Evolutionary conservation across 371 early-diverging fungal species (phyloP).

Genomic region (Dinochytrium kinnereticum): DNA sequence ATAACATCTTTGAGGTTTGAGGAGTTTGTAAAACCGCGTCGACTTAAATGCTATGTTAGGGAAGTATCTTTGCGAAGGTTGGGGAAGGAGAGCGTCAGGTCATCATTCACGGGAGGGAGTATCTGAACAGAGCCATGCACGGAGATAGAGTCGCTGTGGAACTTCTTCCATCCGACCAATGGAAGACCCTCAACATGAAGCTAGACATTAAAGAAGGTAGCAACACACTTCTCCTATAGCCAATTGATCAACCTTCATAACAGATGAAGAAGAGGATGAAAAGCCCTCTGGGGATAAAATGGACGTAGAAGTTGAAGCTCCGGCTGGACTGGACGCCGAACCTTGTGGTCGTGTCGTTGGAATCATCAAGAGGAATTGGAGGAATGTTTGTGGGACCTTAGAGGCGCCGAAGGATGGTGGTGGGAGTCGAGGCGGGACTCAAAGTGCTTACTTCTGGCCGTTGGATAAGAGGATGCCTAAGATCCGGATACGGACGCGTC

Average conservation of each 20-base stretch:
- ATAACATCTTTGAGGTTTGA: slow-evolving; percentile 79
- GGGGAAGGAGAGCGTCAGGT: slow-evolving; percentile 76
- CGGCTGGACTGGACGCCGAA: slow-evolving; percentile 33
- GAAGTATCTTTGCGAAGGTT: slow-evolving; percentile 75
- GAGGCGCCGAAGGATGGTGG: slow-evolving; percentile 69
- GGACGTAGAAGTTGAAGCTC: slow-evolving; percentile 49
- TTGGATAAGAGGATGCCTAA: slow-evolving; percentile 92
- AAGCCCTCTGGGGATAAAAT: slow-evolving; percentile 43
- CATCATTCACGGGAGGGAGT: slow-evolving; percentile 77
- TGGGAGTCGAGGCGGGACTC: slow-evolving; percentile 47
- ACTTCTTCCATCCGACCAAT: slow-evolving; percentile 80
- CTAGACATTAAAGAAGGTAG: slow-evolving; percentile 74
- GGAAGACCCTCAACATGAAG: slow-evolving; percentile 75
- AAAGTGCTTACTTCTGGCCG: slow-evolving; percentile 76
- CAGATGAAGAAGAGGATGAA: slow-evolving; percentile 59
- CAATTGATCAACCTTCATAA: neutral
- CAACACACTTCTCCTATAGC: neutral
- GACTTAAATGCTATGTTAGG: slow-evolving; percentile 43
- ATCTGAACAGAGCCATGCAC: slow-evolving; percentile 90
- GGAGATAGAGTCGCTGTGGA: slow-evolving; percentile 91
- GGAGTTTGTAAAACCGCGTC: neutral
- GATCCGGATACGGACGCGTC: slow-evolving; percentile 89
- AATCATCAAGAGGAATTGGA: slow-evolving; percentile 92
- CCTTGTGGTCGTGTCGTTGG: slow-evolving; percentile 92
- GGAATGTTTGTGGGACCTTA: slow-evolving; percentile 92